Evolutionary conservation across 2,329 filamentous ascomycete genomes (phyloP), one percentile per base, ranked within the genome.

Genomic region (Cladosporium austrohemisphaericum): DNA sequence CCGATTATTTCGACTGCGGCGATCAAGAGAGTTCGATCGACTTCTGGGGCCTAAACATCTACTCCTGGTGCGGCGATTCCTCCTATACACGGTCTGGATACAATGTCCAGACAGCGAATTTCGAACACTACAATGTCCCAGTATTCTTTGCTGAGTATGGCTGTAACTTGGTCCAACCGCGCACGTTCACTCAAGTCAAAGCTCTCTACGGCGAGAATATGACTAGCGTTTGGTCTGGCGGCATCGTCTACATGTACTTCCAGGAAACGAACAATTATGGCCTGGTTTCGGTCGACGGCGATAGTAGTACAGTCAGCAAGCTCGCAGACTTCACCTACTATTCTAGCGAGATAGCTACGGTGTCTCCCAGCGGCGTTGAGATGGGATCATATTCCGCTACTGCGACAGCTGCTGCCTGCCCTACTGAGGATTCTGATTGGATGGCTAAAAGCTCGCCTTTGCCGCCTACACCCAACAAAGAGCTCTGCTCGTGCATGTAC

Each of bases 161-260:
- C 55, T 97, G 92, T 76, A 84, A 80, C 70, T n/a, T n/a, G n/a
- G 85, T 79, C 65, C 89, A 87, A 75, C 81, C 75, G 48, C 90
- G 92, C 60, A 76, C 84, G 63, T 97, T 95, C 63, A 76, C 81
- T 50, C 91, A 96, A 73, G 72, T 95, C 41, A 69, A 70, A 40
- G 78, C 89, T 40, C 76, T 97, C 50, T 96, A 95, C 84, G 80
- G 74, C 69, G 71, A 70, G 14, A 69, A 95, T 52, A 97, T 96
- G 91, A 89, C 86, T 9, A 60, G 68, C 20, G 89, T 95, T 61
- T 96, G 95, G 79, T 95, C 90, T 23, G 92, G 92, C 62, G 92
- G 92, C 68, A 79, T 97, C 29, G 86, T 95, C 69, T 97, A 96
- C 73, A 90, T 96, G 71, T 97, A 95, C 76, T 84, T 86, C 11